phyloP scores from a whole-genome alignment of 1,284 basidiomycete species.

The Jaminaea rosea region DNA sequence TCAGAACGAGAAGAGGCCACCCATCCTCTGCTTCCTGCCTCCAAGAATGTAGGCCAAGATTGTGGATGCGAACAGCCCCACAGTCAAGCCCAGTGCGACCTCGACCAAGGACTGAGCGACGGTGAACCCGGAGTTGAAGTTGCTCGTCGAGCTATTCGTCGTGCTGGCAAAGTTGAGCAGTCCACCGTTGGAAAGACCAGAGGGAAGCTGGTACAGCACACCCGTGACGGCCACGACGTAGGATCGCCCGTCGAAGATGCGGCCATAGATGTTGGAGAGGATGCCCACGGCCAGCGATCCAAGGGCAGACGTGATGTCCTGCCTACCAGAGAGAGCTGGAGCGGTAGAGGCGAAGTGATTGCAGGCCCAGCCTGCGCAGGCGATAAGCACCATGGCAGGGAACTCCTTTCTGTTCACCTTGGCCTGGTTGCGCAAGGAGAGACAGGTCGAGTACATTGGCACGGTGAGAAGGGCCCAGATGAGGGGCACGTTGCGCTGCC shows the following conservation, averaged over 20 bases:
- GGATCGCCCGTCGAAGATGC: conserved; percentile 66
- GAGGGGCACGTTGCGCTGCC: conserved; percentile 49
- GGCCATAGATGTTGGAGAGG: conserved; percentile 71
- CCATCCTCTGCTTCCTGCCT: conserved; percentile 29
- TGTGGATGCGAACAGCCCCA: conserved; percentile 41
- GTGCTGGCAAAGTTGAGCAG: conserved; percentile 61
- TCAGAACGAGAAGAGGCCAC: conserved; percentile 40
- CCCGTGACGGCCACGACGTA: conserved; percentile 59
- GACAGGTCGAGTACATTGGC: conserved; percentile 64
- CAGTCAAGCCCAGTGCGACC: conserved; percentile 41
- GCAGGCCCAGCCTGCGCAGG: conserved; percentile 63
- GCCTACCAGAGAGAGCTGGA: conserved; percentile 14
- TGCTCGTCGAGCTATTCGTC: conserved; percentile 2
- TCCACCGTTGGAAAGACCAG: conserved; percentile 66
- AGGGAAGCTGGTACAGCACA: conserved; percentile 77
- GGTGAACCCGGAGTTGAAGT: conserved; percentile 17
- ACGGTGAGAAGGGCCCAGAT: conserved; percentile 60
- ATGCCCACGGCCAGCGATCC: conserved; percentile 72
- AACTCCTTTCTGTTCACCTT: conserved; percentile 62
- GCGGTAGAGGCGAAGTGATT: conserved; percentile 23
- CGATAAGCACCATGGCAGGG: conserved; percentile 58
- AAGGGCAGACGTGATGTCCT: conserved; percentile 49
- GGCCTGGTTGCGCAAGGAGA: conserved; percentile 69
- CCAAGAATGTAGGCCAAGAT: conserved; percentile 36
- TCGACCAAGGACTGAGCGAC: conserved; percentile 31